Base-by-base conservation (phyloP, 495 filamentous ascomycete genomes). In the Parachaetomium inaequale region DNA sequence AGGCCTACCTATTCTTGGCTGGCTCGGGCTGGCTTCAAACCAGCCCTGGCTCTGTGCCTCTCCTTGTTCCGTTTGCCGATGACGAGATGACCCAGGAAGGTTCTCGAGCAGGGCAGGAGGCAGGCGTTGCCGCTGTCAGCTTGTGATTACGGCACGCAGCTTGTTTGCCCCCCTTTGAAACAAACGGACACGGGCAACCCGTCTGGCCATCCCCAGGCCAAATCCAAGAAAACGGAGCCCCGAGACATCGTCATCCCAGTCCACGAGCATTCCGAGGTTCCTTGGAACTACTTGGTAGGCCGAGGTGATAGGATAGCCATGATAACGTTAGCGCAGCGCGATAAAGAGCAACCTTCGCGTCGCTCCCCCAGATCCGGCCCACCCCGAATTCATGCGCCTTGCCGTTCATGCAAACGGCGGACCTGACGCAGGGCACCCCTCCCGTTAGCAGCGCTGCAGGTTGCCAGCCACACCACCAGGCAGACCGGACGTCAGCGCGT, bases 31-130 rank as follows among this genome's bases (percentile, higher is more conserved):
- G 11, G 17, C n/a, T 38, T 15, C 4, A 17, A 6, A 2, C 45
- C 23, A 6, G 34, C 19, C 26, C 19, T 34, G 40, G 2, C 26
- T 15, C 14, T 23, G 8, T 26, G 17, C 4, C 42, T 28, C n/a
- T n/a, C n/a, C n/a, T 58, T 59, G 31, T 50, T 36, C 43, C 25
- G 21, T 36, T 54, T 17, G 47, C 34, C 40, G 34, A 56, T 46
- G 55, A 63, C 46, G 61, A 58, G 46, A 53, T 53, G 54, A 55
- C n/a, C 55, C 55, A 58, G 29, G 55, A 47, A 47, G 55, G 55
- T 47, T 47, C 55, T 58, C 28, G 51, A 54, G 23, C 47, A 56
- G 54, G 36, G 42, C 12, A 40, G 19, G n/a, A 34, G 32, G 11
- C 11, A 34, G 32, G 6, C 32, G 32, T 34, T n/a, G n/a, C n/a